Conservation (phyloP, 2,329 filamentous ascomycete genomes). For the Penicillium sp. region DNA sequence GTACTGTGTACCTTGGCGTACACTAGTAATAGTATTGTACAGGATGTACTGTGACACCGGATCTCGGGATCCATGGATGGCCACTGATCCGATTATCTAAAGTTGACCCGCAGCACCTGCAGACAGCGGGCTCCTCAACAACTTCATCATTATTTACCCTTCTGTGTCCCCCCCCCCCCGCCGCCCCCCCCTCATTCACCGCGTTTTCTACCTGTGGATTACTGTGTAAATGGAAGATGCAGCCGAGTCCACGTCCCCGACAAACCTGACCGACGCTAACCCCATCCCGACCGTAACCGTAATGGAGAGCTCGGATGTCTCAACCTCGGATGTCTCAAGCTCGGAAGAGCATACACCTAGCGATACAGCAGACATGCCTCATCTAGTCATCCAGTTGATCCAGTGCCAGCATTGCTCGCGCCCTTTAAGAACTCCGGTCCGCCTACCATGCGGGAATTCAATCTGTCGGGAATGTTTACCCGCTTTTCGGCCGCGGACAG, state of each 20-base stretch:
- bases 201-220: not conserved
- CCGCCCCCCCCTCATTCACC: not conserved
- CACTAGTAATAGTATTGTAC: not conserved
- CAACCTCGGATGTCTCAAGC: conserved; percentile 16
- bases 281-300: conserved; percentile 8
- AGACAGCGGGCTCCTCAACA: conserved; percentile 16
- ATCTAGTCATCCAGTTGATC: conserved; percentile 67
- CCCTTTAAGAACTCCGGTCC: conserved; percentile 66
- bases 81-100: conserved; percentile 18
- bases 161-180: not conserved
- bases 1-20: not conserved
- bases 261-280: conserved; percentile 3
- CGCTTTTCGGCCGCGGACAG: conserved; percentile 58
- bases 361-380: conserved; percentile 54
- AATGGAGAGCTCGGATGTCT: conserved; percentile 9
- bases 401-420: conserved; percentile 74
- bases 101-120: conserved; percentile 18
- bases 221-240: conserved; percentile 16
- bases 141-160: not conserved
- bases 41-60: not conserved
- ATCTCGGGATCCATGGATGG: not conserved
- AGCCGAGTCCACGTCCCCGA: not conserved
- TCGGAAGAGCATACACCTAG: conserved; percentile 38
- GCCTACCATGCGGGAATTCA: conserved; percentile 76
- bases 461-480: conserved; percentile 76